A percentile compares a stretch with the other conserved stretches of the same genome.
phyloP scores from a whole-genome alignment of 2,329 filamentous ascomycete genomes.

The Pyricularia sp. region DNA sequence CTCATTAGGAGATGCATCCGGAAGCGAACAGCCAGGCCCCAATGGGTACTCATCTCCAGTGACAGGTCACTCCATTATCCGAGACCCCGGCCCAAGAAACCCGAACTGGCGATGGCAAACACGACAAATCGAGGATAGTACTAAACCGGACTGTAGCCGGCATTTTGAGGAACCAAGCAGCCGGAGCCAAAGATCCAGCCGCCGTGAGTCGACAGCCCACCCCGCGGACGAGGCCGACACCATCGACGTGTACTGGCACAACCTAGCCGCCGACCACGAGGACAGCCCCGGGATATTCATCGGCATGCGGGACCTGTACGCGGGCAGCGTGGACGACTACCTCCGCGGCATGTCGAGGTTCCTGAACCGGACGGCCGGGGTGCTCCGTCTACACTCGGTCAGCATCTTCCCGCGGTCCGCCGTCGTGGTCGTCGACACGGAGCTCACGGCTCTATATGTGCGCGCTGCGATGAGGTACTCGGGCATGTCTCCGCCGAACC shows the following conservation, averaged over 20 bases:
- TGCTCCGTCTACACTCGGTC: background rate
- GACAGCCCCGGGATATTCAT: background rate
- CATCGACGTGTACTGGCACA: conserved; percentile 3
- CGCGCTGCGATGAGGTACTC: background rate
- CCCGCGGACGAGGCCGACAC: background rate
- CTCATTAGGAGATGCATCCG: background rate
- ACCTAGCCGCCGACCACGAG: background rate
- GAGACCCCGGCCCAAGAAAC: background rate
- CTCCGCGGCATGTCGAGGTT: background rate
- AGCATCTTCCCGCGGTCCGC: background rate
- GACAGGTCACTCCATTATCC: background rate
- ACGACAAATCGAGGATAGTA: background rate
- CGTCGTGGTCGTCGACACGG: background rate
- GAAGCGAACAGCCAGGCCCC: background rate
- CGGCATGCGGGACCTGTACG: background rate
- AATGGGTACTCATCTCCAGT: background rate
- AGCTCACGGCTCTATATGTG: background rate
- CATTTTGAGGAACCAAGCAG: background rate
- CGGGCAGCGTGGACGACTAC: background rate
- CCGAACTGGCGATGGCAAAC: background rate
- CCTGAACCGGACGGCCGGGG: background rate
- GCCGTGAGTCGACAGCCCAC: background rate
- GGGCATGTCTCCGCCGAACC: background rate
- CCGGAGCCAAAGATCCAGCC: background rate
- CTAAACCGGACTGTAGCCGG: background rate